phyloP scores from a whole-genome alignment of 2,329 filamentous ascomycete genomes.

The Annulohypoxylon truncatum region DNA sequence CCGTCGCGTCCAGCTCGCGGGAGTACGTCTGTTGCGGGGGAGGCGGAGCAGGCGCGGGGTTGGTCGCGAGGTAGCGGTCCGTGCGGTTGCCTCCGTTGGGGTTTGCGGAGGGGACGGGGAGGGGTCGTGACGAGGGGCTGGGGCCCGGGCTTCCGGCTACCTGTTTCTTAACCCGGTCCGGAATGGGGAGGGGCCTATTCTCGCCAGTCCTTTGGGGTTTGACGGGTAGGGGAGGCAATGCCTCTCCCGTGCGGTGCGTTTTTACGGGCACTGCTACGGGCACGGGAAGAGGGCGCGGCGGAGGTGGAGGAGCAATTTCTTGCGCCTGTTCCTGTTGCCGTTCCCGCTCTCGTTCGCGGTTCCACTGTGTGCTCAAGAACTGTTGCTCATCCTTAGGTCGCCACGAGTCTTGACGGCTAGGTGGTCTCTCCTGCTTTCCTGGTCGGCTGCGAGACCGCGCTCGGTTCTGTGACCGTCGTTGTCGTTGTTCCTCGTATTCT shows the following conservation, averaged over 20 bases:
- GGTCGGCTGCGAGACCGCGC: constrained; percentile 58
- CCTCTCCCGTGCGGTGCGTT: constrained; percentile 45
- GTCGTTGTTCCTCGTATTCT: constrained; percentile 69
- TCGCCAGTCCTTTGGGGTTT: constrained; percentile 55
- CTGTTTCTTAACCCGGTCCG: constrained; percentile 46
- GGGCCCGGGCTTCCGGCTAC: constrained; percentile 46
- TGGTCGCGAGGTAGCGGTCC: constrained; percentile 67
- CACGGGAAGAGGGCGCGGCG: constrained; percentile 56
- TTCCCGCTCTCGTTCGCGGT: constrained; percentile 55
- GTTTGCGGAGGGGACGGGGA: constrained; percentile 45
- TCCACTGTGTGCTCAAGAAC: constrained; percentile 67
- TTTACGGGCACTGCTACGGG: constrained; percentile 50
- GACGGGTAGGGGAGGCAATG: constrained; percentile 39
- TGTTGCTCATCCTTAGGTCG: constrained; percentile 73
- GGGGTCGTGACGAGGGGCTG: constrained; percentile 41
- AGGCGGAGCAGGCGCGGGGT: constrained; percentile 60
- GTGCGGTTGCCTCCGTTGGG: constrained; percentile 58
- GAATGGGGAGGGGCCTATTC: constrained; percentile 66
- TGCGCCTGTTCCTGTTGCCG: constrained; percentile 23
- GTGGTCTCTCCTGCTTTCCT: constrained; percentile 52
- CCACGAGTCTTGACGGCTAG: constrained; percentile 73
- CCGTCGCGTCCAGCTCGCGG: constrained; percentile 65
- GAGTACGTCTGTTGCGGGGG: constrained; percentile 63
- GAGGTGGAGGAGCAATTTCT: constrained; percentile 44
- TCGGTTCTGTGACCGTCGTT: constrained; percentile 60